Conservation (phyloP, 768 basidiomycete genomes). For the Artomyces pyxidatus region DNA sequence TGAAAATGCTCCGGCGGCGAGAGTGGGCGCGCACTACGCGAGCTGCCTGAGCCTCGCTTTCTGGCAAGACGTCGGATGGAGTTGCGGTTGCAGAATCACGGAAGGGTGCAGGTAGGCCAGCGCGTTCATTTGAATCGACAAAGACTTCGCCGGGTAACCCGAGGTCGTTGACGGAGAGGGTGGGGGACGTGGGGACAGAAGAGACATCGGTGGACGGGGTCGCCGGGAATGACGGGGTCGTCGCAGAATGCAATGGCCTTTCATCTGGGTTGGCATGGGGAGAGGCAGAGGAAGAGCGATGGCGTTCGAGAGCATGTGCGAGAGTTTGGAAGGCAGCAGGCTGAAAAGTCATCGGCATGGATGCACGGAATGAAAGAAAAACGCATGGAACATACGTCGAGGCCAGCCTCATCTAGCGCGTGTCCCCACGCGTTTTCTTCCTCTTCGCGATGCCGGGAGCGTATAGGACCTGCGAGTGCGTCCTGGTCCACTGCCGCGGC, state of each 20-base stretch:
- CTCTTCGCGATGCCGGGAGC: background rate
- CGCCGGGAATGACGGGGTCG: background rate
- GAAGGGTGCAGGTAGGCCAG: slow-evolving; percentile 46
- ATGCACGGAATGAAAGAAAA: slow-evolving; percentile 3
- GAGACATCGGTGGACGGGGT: slow-evolving; percentile 12
- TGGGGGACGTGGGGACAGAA: slow-evolving; percentile 6
- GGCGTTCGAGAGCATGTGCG: slow-evolving; percentile 44
- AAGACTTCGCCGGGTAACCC: slow-evolving; percentile 43
- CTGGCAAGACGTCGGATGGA: background rate
- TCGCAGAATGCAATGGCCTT: too few species aligned
- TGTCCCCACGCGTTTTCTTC: slow-evolving; percentile 19
- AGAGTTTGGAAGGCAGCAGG: slow-evolving; percentile 40
- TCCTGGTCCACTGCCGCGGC: slow-evolving; percentile 2
- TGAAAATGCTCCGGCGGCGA: slow-evolving; percentile 11
- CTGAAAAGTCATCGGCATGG: slow-evolving; percentile 23
- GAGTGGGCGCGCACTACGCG: slow-evolving; percentile 38
- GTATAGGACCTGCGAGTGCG: too few species aligned
- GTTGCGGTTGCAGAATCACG: slow-evolving; percentile 23
- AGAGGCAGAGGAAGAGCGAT: slow-evolving; percentile 26
- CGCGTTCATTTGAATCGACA: slow-evolving; percentile 56
- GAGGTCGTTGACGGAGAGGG: background rate
- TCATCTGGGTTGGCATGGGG: slow-evolving; percentile 11
- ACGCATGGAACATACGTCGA: slow-evolving; percentile 36
- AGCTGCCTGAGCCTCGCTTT: slow-evolving; percentile 27
- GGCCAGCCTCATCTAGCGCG: slow-evolving; percentile 45